Evolutionary conservation across 768 basidiomycete species (phyloP), one percentile per base, ranked within the genome.

Genomic region (Amanita muscaria): DNA sequence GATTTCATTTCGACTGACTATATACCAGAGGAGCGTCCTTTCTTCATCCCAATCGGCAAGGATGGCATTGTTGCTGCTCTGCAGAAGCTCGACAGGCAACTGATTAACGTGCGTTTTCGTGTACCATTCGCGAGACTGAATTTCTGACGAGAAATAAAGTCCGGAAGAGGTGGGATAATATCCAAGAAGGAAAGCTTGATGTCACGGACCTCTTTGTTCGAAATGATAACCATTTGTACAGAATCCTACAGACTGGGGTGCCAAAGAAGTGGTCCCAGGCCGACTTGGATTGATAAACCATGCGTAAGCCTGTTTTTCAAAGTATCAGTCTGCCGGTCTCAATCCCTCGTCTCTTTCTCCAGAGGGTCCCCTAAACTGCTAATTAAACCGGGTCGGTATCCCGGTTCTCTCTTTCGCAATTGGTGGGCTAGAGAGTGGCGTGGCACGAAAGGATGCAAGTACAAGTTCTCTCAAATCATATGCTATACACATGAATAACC

Each of bases 361-460:
- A 68, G 87, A 66, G 88, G 88, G 47, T 67, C 77, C 27, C 88
- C 88, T 2, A 87, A 88, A 64, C 56, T 90, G 30, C 56, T 90
- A 38, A 81, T 78, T 2, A 72, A 68, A 34, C 80, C 88, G 3
- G 88, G 88, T 23, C 79, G 83, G 7, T 90, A 90, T 53, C 86
- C 88, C 16, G 67, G 72, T 0, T 79, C 79, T 58, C 85, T 85
- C 9, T 65, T 86, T 38, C 69, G 83, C 2, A 88, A 88, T 50
- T 88, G 87, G 87, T 88, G 85, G 84, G 86, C 86, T 3, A 72
- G 88, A 12, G 58, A 67, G n/a, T 89, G 78, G 76, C 57, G 61
- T 42, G 88, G 85, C 14, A 80, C 75, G 3, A 73, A 72, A 55
- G 83, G 83, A 54, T 60, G 84, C 83, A 56, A 52, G 80, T 68